These are phyloP conservation scores for Cordyceps cicadae DNA, from an alignment of 2,329 filamentous ascomycete species.

Conservation along the genomic window DNA sequence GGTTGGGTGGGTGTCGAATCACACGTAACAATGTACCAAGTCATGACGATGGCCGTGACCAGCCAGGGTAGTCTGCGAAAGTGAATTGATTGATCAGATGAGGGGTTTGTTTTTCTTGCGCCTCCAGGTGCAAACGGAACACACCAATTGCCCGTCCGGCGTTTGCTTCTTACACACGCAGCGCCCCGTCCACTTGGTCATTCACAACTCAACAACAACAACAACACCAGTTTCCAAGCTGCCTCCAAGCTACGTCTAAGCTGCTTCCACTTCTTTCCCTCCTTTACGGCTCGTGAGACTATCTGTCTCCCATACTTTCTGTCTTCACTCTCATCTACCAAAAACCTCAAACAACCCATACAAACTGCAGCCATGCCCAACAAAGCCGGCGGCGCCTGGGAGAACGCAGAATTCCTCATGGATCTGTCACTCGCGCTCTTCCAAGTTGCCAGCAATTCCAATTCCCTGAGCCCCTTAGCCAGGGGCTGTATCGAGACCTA, in stretches of 20 bases:
- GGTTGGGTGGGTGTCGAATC: not conserved
- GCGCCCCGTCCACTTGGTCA: not conserved
- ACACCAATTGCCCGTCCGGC: not conserved
- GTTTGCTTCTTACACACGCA: not conserved
- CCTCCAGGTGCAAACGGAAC: not conserved
- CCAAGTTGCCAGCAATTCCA: slow-evolving; percentile 19
- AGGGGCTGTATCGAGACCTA: slow-evolving; percentile 25
- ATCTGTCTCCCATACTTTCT: not conserved
- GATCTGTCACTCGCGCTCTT: slow-evolving; percentile 28
- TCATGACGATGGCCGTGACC: not conserved
- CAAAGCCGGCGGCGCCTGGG: slow-evolving; percentile 21
- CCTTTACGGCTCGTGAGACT: not conserved
- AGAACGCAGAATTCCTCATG: slow-evolving; percentile 25
- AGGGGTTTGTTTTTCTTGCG: not conserved
- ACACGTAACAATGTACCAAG: no score
- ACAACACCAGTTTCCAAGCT: no score
- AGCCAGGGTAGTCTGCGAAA: not conserved
- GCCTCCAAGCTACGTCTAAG: no score
- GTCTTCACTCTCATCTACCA: not conserved
- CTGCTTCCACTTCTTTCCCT: no score
- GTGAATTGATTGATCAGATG: not conserved
- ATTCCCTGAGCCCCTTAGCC: slow-evolving; percentile 21
- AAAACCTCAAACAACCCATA: not conserved
- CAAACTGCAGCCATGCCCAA: not conserved
- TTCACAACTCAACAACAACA: no score